Percentiles rank a stretch among this genome's conserved stretches.
Conservation (phyloP, 177 flowering plant genomes). For the Vitis hybrid region DNA sequence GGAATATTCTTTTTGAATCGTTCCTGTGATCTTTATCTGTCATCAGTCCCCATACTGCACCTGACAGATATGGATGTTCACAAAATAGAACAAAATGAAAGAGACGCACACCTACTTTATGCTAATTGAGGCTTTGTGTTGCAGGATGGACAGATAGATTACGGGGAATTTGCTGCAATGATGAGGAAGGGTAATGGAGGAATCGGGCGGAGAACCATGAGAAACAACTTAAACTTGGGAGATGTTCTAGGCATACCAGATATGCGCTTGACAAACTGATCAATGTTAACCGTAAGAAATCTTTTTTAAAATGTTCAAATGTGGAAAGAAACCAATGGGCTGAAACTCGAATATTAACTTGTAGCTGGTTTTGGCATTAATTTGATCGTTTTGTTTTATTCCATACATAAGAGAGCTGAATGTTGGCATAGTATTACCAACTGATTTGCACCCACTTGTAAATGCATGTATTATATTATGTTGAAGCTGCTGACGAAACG, state of each 20-base stretch:
- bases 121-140: background rate
- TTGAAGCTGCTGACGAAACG: too few relatives aligned
- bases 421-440: background rate
- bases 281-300: background rate
- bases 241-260: conserved; percentile 16
- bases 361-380: background rate
- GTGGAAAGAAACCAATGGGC: background rate
- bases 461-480: background rate
- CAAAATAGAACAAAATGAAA: too few relatives aligned
- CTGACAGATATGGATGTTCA: too few relatives aligned
- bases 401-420: background rate
- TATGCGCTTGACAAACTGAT: conserved; percentile 6
- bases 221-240: conserved; percentile 25
- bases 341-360: background rate
- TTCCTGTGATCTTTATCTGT: too few relatives aligned
- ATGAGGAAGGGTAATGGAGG: conserved; percentile 39
- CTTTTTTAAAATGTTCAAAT: too few relatives aligned
- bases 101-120: background rate
- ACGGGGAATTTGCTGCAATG: conserved; percentile 40
- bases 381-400: background rate
- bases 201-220: conserved; percentile 38
- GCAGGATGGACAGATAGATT: conserved; percentile 42
- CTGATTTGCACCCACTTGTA: background rate
- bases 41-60: too few relatives aligned
- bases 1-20: too few relatives aligned